Base-by-base conservation (phyloP, 2,329 filamentous ascomycete species). In the Alternaria longipes region DNA sequence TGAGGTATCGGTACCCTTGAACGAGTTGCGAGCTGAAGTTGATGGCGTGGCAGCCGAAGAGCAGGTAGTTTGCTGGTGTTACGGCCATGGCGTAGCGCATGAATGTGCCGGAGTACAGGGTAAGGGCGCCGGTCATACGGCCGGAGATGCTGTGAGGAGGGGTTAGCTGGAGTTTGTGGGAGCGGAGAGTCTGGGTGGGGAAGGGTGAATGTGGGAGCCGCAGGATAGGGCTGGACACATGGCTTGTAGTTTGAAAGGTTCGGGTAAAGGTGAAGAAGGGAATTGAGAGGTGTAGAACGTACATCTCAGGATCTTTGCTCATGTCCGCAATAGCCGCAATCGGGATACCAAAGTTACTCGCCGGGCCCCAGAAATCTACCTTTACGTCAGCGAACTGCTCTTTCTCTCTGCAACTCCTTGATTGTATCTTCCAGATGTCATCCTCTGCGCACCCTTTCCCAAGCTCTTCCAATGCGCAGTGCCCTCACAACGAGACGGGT, bases 1-100 rank as follows among this genome's bases (percentile, higher is more conserved):
- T 84, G 64, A 88, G 63, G 73, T 87, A 90, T 56, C 88, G 82
- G 79, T 89, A 89, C 20, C 83, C 86, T 75, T 90, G 88, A 32
- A 84, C 85, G 45, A 81, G 67, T 78, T 90, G 88, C 46, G 86
- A 85, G 66, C 78, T 79, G 78, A 88, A 89, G 80, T 90, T 90
- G 79, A 89, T 84, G 62, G 86, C 80, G 78, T 90, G 88, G 81
- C 87, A 90, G 66, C 85, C 87, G 78, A 90, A 90, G 57, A 90
- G 86, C 66, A 90, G 86, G 81, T 89, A 89, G 81, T 90, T 90
- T 72, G 82, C 83, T 41, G 88, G 88, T 16, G 81, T 81, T 58
- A 90, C 86, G 63, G 88, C 87, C 64, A 90, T 76, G 60, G 88
- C 81, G 81, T 90, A 90, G 75, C 88, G 87, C 87, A 89, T 89